These are phyloP conservation scores for Cystobasidium slooffiae DNA, from an alignment of 1,284 basidiomycete genomes.

Conservation along the genomic window DNA sequence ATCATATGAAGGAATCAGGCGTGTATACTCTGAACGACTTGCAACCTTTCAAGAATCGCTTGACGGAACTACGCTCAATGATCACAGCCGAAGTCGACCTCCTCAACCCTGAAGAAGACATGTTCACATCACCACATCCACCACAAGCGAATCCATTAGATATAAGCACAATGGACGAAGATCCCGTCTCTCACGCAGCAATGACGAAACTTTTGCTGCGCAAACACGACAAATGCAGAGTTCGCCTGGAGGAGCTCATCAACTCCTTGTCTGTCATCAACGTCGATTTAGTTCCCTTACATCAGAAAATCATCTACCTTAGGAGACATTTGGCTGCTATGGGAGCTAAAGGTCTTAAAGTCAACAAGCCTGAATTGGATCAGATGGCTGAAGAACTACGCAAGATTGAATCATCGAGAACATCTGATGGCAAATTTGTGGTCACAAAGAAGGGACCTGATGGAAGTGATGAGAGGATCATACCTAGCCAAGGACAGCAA, in stretches of 20 bases:
- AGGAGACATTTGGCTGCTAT: constrained; percentile 87
- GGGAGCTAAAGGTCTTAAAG: constrained; percentile 76
- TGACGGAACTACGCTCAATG: constrained; percentile 78
- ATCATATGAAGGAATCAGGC: constrained; percentile 72
- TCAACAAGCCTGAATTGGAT: constrained; percentile 85
- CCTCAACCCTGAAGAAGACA: constrained; percentile 39
- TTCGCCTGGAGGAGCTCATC: constrained; percentile 73
- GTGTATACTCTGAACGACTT: constrained; percentile 90
- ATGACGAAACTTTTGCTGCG: constrained; percentile 88
- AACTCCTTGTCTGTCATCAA: constrained; percentile 84
- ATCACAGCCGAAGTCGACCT: constrained; percentile 60
- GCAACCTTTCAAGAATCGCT: constrained; percentile 76
- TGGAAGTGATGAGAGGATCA: constrained; percentile 55
- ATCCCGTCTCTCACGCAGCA: constrained; percentile 67
- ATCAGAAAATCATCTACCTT: constrained; percentile 84
- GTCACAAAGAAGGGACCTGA: constrained; percentile 55
- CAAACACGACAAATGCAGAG: constrained; percentile 88
- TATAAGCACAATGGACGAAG: constrained; percentile 59
- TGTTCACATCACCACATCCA: constrained; percentile 47
- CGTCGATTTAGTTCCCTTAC: constrained; percentile 83
- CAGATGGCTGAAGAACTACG: constrained; percentile 88
- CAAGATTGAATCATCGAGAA: constrained; percentile 82
- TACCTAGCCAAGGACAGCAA: constrained; percentile 51
- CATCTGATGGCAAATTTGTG: constrained; percentile 35
- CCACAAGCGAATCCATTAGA: constrained; percentile 48